These are phyloP conservation scores for Magnusiomyces fungicola DNA, from an alignment of 1,139 yeast species.

Conservation along the genomic window DNA sequence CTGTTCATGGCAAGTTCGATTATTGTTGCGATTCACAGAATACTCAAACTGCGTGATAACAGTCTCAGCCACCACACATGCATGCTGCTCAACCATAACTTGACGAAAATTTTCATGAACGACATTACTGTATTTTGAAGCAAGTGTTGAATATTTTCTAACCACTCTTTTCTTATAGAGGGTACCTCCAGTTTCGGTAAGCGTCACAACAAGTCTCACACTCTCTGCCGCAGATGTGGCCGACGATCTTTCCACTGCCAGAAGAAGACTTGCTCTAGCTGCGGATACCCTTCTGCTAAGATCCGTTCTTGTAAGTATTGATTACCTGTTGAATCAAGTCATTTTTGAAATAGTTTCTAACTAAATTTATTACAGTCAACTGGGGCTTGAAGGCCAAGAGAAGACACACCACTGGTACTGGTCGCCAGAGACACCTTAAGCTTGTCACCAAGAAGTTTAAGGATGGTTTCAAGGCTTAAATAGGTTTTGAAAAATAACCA, in stretches of 20 bases:
- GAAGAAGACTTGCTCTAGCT: constrained; percentile 97
- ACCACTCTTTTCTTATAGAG: constrained; percentile 43
- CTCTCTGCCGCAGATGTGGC: constrained; percentile 99
- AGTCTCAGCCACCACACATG: too few species aligned
- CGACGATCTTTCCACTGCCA: constrained; percentile 98
- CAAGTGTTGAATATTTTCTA: neutral
- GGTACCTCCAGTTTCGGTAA: constrained; percentile 99
- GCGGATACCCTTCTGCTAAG: constrained; percentile 99
- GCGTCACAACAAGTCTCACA: constrained; percentile 99
- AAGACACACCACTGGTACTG: constrained; percentile 99
- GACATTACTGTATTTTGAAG: neutral
- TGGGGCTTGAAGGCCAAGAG: constrained; percentile 99
- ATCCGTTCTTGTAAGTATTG: constrained; percentile 48
- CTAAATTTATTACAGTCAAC: constrained; percentile 58
- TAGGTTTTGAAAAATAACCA: constrained; percentile 47
- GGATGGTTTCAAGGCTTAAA: constrained; percentile 95
- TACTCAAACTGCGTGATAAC: too few species aligned
- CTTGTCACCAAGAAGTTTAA: constrained; percentile 96
- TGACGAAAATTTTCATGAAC: too few species aligned
- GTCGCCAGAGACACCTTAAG: constrained; percentile 98
- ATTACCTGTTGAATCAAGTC: neutral
- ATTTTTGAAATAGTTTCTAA: neutral
- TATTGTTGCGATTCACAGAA: too few species aligned
- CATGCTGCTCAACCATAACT: too few species aligned
- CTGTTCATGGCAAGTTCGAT: too few species aligned